phyloP scores from a whole-genome alignment of 169 alveolate species.

The Babesia divergens region DNA sequence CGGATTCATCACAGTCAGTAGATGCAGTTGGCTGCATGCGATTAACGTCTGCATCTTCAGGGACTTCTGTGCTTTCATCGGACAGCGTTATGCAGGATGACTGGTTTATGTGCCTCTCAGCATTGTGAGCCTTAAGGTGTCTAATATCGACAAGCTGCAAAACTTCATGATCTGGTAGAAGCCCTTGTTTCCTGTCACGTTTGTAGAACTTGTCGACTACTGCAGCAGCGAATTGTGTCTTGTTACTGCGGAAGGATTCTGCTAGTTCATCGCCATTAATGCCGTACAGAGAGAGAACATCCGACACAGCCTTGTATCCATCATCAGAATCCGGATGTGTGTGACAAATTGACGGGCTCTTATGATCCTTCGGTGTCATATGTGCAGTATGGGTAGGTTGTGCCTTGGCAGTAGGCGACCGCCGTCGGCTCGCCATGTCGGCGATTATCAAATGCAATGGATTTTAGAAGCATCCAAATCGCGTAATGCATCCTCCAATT shows the following conservation, averaged over 20 bases:
- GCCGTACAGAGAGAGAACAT: conserved; percentile 9
- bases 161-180: background rate
- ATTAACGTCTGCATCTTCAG: too few species aligned
- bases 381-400: background rate
- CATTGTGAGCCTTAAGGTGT: background rate
- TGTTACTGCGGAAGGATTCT: background rate
- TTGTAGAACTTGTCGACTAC: conserved; percentile 9
- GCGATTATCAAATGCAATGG: background rate
- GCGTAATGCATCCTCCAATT: background rate
- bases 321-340: background rate
- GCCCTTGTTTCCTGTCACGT: conserved; percentile 1
- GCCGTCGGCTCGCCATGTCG: background rate
- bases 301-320: background rate
- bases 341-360: background rate
- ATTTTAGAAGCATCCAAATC: background rate
- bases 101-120: background rate
- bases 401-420: background rate
- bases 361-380: background rate
- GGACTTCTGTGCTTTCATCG: too few species aligned
- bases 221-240: conserved; percentile 8
- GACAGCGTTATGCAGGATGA: too few species aligned
- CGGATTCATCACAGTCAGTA: too few species aligned
- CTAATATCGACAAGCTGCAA: background rate
- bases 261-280: background rate
- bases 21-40: too few species aligned